Evolutionary conservation across 305 asterid genomes (phyloP), one percentile per base, ranked within the genome.

Genomic region (Nicotiana rustica): DNA sequence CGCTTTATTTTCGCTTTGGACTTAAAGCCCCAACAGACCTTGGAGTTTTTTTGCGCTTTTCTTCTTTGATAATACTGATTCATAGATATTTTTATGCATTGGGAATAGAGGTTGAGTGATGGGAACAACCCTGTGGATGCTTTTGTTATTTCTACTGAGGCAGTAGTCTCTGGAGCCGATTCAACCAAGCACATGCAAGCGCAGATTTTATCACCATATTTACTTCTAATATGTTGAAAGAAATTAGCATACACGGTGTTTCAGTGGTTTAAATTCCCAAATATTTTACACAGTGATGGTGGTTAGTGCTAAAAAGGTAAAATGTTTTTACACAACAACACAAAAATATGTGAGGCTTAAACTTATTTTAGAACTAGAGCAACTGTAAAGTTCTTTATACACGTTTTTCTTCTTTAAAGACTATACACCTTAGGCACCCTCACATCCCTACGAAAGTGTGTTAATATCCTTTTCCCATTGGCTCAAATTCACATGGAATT

Each of bases 131-230:
- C 98, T 18, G 82, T 89, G 25, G 90, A 86, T 82, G 96, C 97
- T 35, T 96, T 96, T 70, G 88, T 85, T 61, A 70, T 87, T 7
- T 96, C 99, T 80, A 95, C 99, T 88, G 95, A 96, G 86, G 97
- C 97, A 64, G 99, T 94, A 9, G 86, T 85, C 61, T 88, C 92
- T 62, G 98, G 98, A 71, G 99, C 99, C 17, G 96, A 92, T 89
- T 90, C 98, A 33, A 96, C 99, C 47, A 93, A 92, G 84, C 76
- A 80, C 87, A 96, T 96, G 99, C 93, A 82, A 81, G 98, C 99
- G 55, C 98, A 90, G 98, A 97, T 95, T 78, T 86, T n/a, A 2
- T 19, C 12, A 21, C 10, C 18, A 8, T 36, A 57, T 29, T 55
- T 38, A 3, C 79, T 68, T 69, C 67, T 56, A 17, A 57, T 55